phyloP scores from a whole-genome alignment of 2,329 filamentous ascomycete genomes.

The Apiospora aurea region DNA sequence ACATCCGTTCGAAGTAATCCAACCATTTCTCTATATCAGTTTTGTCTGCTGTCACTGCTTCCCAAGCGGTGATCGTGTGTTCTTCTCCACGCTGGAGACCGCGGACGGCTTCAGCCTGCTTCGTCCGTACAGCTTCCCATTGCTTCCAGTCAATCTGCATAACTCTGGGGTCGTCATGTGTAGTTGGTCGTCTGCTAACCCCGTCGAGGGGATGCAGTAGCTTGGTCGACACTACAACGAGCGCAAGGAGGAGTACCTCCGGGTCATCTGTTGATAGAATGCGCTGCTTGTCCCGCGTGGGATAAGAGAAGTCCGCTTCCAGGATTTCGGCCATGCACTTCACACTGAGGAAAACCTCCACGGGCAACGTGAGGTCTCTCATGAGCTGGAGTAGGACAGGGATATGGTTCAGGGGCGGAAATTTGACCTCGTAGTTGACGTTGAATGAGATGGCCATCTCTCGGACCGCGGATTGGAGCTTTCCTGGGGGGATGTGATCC shows the following conservation, averaged over 20 bases:
- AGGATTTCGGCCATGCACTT: slow-evolving; percentile 61
- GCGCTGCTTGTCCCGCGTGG: slow-evolving; percentile 49
- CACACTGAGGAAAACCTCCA: slow-evolving; percentile 69
- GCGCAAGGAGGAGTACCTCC: slow-evolving; percentile 74
- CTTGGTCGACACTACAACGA: slow-evolving; percentile 80
- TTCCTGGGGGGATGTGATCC: slow-evolving; percentile 56
- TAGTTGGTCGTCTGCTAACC: slow-evolving; percentile 54
- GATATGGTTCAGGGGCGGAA: slow-evolving; percentile 76
- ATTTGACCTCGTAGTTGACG: slow-evolving; percentile 70
- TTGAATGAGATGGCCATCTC: slow-evolving; percentile 70
- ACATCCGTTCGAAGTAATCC: slow-evolving; percentile 78
- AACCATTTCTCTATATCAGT: slow-evolving; percentile 76
- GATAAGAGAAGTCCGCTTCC: slow-evolving; percentile 64
- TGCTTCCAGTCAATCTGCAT: slow-evolving; percentile 74
- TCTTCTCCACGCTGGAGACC: slow-evolving; percentile 39
- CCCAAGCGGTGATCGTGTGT: slow-evolving; percentile 39
- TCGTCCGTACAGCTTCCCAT: slow-evolving; percentile 66
- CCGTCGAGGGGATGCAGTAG: slow-evolving; percentile 78
- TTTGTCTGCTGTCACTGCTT: slow-evolving; percentile 56
- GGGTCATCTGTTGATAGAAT: slow-evolving; percentile 67
- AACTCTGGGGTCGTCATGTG: slow-evolving; percentile 62
- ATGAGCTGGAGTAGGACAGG: slow-evolving; percentile 74
- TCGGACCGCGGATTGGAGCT: slow-evolving; percentile 70
- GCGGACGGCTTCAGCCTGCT: slow-evolving; percentile 33
- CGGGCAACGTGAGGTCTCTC: slow-evolving; percentile 75